phyloP scores from a whole-genome alignment of 2,329 filamentous ascomycete species.

The Aspergillus sp. region DNA sequence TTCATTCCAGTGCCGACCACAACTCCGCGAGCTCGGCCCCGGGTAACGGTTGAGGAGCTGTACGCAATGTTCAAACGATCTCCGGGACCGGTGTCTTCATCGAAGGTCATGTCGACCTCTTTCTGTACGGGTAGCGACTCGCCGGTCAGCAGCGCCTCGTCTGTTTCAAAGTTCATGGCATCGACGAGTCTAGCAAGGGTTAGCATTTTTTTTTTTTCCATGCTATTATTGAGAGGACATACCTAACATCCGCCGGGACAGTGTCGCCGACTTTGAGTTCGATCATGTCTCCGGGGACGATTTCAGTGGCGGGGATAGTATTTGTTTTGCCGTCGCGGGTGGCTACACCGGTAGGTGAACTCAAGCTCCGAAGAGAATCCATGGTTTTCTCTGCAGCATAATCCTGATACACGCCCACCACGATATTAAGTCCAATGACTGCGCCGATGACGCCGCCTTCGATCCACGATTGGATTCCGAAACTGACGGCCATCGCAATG shows the following conservation, averaged over 20 bases:
- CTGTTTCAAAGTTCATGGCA: conserved; percentile 72
- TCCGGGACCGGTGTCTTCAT: conserved; percentile 55
- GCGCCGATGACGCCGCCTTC: conserved; percentile 61
- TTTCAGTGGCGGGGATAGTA: conserved; percentile 56
- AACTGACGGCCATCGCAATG: conserved; percentile 68
- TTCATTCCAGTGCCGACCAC: conserved; percentile 63
- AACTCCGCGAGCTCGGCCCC: conserved; percentile 60
- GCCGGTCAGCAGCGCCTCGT: conserved; percentile 65
- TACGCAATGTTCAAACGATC: conserved; percentile 64
- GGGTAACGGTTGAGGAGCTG: conserved; percentile 62
- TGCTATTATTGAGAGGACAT: conserved; percentile 31
- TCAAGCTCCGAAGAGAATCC: conserved; percentile 57
- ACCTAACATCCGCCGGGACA: conserved; percentile 60
- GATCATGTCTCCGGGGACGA: conserved; percentile 63
- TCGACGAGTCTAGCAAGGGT: conserved; percentile 49
- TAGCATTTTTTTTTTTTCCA: conserved; percentile 25
- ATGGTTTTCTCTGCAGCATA: conserved; percentile 63
- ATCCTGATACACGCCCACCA: conserved; percentile 62
- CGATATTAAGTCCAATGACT: conserved; percentile 59
- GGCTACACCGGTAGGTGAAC: conserved; percentile 58
- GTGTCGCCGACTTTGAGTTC: conserved; percentile 60
- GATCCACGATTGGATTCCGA: conserved; percentile 58
- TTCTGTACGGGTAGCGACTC: conserved; percentile 63
- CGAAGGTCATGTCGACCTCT: conserved; percentile 47
- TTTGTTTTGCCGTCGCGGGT: conserved; percentile 58